Evolutionary conservation across 208 protist species (phyloP).

Genomic region (Leishmania turanica): DNA sequence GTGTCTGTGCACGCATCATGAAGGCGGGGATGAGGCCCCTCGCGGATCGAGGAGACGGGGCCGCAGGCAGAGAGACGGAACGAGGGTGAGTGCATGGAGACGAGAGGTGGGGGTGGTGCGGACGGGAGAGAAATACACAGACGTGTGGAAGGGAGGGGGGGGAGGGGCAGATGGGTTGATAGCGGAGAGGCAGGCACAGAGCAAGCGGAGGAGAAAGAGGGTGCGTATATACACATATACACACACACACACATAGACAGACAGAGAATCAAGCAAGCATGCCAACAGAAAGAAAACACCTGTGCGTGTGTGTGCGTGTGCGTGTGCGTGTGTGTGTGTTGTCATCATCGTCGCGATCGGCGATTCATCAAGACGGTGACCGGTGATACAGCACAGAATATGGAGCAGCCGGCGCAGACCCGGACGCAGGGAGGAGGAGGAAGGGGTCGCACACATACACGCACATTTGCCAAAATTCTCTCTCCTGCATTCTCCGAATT

Average conservation of each 20-base stretch:
- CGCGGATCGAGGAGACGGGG: too few relatives aligned
- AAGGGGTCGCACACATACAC: background rate
- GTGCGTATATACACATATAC: background rate
- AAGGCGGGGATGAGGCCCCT: background rate
- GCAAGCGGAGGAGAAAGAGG: too few relatives aligned
- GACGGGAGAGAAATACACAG: too few relatives aligned
- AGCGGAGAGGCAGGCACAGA: too few relatives aligned
- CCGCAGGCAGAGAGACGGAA: too few relatives aligned
- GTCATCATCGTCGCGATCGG: background rate
- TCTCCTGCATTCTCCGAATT: background rate
- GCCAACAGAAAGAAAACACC: background rate
- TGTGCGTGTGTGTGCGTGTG: background rate
- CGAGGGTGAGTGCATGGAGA: too few relatives aligned
- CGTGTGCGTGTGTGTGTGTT: background rate
- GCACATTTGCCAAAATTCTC: background rate
- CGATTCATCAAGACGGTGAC: background rate
- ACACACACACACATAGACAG: background rate
- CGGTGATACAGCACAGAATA: background rate
- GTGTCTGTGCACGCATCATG: background rate
- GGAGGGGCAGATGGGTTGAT: too few relatives aligned
- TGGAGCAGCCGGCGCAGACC: background rate
- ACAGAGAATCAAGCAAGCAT: background rate
- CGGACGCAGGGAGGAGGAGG: background rate
- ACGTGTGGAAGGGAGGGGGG: too few relatives aligned
- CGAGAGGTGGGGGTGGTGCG: too few relatives aligned